A percentile compares a stretch with the other conserved stretches of the same genome.
Conservation (phyloP, 208 protist genomes). For the Leishmania lainsoni region DNA sequence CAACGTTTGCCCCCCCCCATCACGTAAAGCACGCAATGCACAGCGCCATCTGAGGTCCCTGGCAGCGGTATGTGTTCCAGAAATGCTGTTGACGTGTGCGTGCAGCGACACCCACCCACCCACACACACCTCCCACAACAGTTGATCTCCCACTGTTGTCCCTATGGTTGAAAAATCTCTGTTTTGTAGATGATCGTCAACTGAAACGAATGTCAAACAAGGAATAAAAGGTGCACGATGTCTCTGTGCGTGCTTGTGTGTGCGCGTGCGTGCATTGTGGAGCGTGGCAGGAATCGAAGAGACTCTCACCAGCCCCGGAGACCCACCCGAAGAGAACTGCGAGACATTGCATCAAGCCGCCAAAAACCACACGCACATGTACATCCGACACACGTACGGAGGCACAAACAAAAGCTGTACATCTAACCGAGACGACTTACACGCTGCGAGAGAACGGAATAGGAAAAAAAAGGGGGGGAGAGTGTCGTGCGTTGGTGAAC, state of each 20-base stretch:
- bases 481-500: neutral
- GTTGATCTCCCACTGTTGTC: neutral
- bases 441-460: slow-evolving; percentile 5
- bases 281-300: neutral
- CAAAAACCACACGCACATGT: neutral
- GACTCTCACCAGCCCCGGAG: neutral
- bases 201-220: neutral
- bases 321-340: neutral
- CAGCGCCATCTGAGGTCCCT: neutral
- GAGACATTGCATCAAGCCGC: neutral
- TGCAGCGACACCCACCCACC: neutral
- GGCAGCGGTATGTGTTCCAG: neutral
- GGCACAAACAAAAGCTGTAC: slow-evolving; percentile 8
- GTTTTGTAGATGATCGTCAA: slow-evolving; percentile 9
- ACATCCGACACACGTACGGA: neutral
- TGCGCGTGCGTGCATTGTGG: neutral
- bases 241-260: neutral
- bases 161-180: neutral
- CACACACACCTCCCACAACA: neutral
- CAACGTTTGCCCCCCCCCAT: too few relatives aligned
- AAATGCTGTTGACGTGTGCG: neutral
- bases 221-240: neutral
- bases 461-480: slow-evolving; percentile 1
- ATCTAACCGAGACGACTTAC: neutral
- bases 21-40: neutral